A percentile compares a stretch with the other conserved stretches of the same genome.
Conservation (phyloP, 225 moss, liverwort and hornwort species). For the Straminergon stramineum region DNA sequence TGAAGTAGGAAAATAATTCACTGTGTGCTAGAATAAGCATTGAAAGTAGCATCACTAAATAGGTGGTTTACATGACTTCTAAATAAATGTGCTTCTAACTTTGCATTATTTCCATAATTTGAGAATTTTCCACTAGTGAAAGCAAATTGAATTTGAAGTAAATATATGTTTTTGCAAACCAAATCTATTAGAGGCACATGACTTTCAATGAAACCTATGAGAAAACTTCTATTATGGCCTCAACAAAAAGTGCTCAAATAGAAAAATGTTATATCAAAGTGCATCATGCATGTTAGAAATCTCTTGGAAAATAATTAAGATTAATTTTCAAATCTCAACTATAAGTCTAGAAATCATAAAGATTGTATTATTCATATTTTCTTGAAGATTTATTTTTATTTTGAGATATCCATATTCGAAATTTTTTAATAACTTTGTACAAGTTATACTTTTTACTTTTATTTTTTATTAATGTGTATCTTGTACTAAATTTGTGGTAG, state of each 20-base stretch:
- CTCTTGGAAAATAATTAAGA: not conserved
- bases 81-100: not conserved
- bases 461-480: not conserved
- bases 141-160: not conserved
- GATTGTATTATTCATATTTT: not conserved
- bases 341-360: not conserved
- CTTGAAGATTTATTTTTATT: not conserved
- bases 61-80: fast-evolving
- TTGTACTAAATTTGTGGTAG: not conserved
- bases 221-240: not conserved
- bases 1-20: not conserved
- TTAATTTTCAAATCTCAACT: not conserved
- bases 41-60: not conserved
- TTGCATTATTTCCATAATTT: not conserved
- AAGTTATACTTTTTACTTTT: not conserved
- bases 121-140: not conserved
- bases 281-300: not conserved
- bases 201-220: not conserved
- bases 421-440: not conserved
- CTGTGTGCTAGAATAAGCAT: not conserved
- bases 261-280: not conserved
- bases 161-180: not conserved
- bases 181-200: not conserved
- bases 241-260: not conserved
- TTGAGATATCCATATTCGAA: not conserved